These are phyloP conservation scores for Stereum hirsutum DNA, from an alignment of 1,284 basidiomycete species.

Conservation along the genomic window DNA sequence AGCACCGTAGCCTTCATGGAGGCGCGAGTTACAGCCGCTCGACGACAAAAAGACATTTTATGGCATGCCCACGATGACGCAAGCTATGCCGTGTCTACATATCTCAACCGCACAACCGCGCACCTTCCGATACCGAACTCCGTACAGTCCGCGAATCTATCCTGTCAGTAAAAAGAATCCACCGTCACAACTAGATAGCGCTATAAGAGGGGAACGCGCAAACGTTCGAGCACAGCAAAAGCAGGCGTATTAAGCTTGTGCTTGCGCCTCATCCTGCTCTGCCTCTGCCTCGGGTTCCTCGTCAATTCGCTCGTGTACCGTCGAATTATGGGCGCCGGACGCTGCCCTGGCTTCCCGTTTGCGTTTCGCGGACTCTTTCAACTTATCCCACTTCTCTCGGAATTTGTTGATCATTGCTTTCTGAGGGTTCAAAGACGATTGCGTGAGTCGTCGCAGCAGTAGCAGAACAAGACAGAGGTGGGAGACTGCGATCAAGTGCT, in stretches of 20 bases:
- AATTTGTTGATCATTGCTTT: conserved; percentile 78
- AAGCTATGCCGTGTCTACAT: no score
- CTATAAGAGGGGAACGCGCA: neutral
- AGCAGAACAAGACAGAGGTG: conserved; percentile 1
- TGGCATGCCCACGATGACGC: no score
- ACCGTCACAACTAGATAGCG: neutral
- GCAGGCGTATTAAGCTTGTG: conserved; percentile 3
- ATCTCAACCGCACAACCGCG: no score
- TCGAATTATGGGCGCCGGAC: conserved; percentile 33
- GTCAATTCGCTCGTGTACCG: conserved; percentile 55
- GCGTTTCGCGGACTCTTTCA: conserved; percentile 77
- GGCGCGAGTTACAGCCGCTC: no score
- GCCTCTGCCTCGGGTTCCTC: conserved; percentile 74
- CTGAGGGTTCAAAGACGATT: conserved; percentile 33
- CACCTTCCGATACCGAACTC: no score
- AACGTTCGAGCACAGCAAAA: neutral
- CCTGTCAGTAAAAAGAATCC: no score
- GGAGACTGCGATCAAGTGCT: conserved; percentile 11
- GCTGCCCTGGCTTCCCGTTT: conserved; percentile 80
- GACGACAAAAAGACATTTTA: no score
- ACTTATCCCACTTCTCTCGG: conserved; percentile 79
- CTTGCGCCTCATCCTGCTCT: conserved; percentile 18
- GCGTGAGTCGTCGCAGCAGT: conserved; percentile 12
- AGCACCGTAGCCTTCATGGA: no score
- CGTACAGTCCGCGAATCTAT: no score